phyloP scores from a whole-genome alignment of 768 basidiomycete species.

The Mycena rosella region DNA sequence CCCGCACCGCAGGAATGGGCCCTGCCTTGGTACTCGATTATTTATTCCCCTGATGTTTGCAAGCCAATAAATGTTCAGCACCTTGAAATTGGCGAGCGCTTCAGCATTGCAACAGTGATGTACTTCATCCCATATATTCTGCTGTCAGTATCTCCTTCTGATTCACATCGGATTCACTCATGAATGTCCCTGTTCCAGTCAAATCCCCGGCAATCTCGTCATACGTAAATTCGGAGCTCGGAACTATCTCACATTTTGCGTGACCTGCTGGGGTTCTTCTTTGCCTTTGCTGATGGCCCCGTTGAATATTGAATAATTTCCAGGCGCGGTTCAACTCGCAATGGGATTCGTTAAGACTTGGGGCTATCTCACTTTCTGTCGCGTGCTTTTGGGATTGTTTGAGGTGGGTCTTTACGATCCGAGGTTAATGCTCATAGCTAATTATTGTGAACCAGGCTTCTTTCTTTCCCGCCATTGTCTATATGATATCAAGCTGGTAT shows the following conservation, averaged over 20 bases:
- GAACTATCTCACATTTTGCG: slow-evolving; percentile 58
- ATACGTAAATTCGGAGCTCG: slow-evolving; percentile 58
- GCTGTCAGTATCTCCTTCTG: slow-evolving; percentile 45
- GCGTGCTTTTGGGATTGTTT: slow-evolving; percentile 59
- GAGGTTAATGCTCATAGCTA: background rate
- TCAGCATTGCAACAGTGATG: slow-evolving; percentile 56
- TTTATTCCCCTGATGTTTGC: background rate
- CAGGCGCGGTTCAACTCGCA: slow-evolving; percentile 55
- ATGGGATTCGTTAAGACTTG: slow-evolving; percentile 61
- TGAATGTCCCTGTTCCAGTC: slow-evolving; percentile 42
- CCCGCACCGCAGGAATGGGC: slow-evolving; percentile 60
- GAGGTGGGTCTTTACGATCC: slow-evolving; percentile 41
- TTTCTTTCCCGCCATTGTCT: slow-evolving; percentile 61
- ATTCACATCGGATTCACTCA: background rate
- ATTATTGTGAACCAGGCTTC: slow-evolving; percentile 44
- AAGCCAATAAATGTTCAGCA: slow-evolving; percentile 33
- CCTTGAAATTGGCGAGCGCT: slow-evolving; percentile 49
- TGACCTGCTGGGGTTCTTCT: slow-evolving; percentile 53
- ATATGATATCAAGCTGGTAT: slow-evolving; percentile 61
- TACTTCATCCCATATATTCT: slow-evolving; percentile 62
- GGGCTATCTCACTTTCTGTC: slow-evolving; percentile 54
- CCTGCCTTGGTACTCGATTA: slow-evolving; percentile 46
- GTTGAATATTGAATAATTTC: background rate
- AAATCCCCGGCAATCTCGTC: slow-evolving; percentile 60
- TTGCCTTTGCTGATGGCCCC: background rate